Evolutionary conservation across 306 rosid genomes (phyloP), one percentile per base, ranked within the genome.

Genomic region (Alnus glutinosa): DNA sequence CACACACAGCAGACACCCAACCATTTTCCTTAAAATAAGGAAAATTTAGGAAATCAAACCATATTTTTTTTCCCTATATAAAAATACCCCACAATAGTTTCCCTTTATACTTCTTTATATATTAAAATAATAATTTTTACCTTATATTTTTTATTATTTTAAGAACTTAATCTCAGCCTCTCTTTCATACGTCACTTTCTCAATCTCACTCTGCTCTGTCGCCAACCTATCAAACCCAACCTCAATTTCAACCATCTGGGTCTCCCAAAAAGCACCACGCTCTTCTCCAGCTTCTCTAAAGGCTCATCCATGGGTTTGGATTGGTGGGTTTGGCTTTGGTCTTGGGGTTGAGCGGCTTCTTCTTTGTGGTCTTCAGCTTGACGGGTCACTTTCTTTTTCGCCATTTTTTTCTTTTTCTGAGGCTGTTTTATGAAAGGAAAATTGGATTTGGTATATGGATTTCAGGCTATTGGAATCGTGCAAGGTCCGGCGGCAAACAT

Each of bases 311-410:
- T 72, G 68, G 85, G 39, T 37, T 83, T 10, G 34, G 86, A 14
- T 0, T 62, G 58, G 70, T 28, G 75, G 69, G 74, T 13, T 6
- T 74, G 48, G 54, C 58, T 34, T 59, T 39, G 19, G 8, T 51
- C 16, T 7, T 10, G 49, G 19, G 76, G 75, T 6, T 66, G 83
- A 19, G 76, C 64, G 55, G 82, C 71, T 28, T 74, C 74, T 12
- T 23, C 28, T 23, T 70, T 81, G 70, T 71, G 75, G 54, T 74
- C 73, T 5, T 78, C 36, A 44, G 90, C 4, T 6, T 81, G 84
- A 18, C 62, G 85, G 74, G 88, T 37, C 34, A 52, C 15, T 78
- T 91, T 93, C 90, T 88, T 93, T 77, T 86, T 93, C 67, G 94
- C 94, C 94, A 91, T 91, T 87, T 67, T 81, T 10, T 46, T 23